Percentiles rank a stretch among this genome's conserved stretches.
Evolutionary conservation across 768 basidiomycete genomes (phyloP).

Genomic region (Lentinula sp.): DNA sequence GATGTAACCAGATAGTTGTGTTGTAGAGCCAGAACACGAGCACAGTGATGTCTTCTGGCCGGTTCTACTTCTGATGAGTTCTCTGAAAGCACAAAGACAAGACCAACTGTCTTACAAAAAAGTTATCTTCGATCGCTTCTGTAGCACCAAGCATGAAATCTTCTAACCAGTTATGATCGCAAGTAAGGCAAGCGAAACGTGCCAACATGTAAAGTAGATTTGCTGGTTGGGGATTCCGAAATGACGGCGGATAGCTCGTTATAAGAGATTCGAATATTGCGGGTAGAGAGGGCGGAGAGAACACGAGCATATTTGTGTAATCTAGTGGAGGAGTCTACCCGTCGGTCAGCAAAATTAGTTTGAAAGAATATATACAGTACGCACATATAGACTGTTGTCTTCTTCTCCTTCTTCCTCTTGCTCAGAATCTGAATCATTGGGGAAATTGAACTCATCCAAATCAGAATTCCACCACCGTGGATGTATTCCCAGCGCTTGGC

Average conservation of each 20-base stretch:
- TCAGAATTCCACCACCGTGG: conserved; percentile 61
- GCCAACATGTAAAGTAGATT: conserved; percentile 88
- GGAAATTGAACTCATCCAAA: conserved; percentile 23
- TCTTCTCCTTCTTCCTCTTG: conserved; percentile 45
- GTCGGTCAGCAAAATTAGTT: conserved; percentile 9
- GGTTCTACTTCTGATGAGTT: conserved; percentile 45
- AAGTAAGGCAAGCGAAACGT: conserved; percentile 88
- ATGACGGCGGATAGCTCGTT: conserved; percentile 61
- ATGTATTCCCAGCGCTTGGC: conserved; percentile 48
- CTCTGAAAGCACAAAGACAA: not conserved
- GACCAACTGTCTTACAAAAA: conserved; percentile 64
- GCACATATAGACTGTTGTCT: conserved; percentile 35
- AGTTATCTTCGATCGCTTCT: conserved; percentile 85
- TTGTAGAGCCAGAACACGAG: conserved; percentile 96
- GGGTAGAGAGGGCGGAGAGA: conserved; percentile 74
- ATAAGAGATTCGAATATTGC: conserved; percentile 80
- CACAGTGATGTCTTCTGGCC: conserved; percentile 78
- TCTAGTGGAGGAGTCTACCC: conserved; percentile 66
- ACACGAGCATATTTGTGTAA: conserved; percentile 89
- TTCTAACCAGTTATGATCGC: conserved; percentile 88
- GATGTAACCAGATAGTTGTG: conserved; percentile 82
- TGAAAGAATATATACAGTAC: conserved; percentile 10
- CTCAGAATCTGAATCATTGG: conserved; percentile 33
- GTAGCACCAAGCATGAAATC: conserved; percentile 89
- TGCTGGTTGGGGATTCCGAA: conserved; percentile 80